A percentile compares a stretch with the other conserved stretches of the same genome.
Evolutionary conservation across 805 yeast genomes (phyloP).

Genomic region (Grigorovia yakushimaensis): DNA sequence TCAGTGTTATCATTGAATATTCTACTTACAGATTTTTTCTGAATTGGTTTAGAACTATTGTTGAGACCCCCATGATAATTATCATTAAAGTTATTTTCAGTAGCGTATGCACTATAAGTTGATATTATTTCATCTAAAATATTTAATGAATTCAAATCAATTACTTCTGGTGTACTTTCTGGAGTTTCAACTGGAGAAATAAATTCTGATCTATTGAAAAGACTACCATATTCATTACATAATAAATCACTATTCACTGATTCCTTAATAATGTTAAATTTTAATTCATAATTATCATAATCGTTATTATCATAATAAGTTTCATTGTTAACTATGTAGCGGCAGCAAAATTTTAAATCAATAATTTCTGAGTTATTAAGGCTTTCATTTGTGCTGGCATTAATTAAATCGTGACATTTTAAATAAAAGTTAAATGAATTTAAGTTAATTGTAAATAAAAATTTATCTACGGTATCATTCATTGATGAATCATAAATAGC

Average conservation of each 20-base stretch:
- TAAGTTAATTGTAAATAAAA: conserved; percentile 22
- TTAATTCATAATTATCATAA: conserved; percentile 24
- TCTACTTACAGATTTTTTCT: conserved; percentile 10
- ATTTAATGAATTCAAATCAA: neutral
- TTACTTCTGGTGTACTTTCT: neutral
- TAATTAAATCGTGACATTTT: conserved; percentile 15
- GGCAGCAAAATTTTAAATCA: conserved; percentile 21
- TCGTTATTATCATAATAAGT: conserved; percentile 30
- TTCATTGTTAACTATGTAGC: conserved; percentile 26
- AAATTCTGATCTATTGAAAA: neutral
- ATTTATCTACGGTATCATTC: conserved; percentile 21
- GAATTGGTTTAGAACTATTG: neutral
- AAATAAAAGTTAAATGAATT: conserved; percentile 20
- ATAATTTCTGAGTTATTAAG: neutral
- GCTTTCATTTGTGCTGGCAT: neutral
- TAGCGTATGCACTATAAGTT: neutral
- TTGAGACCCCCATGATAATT: too few relatives aligned
- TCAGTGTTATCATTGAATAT: conserved; percentile 26
- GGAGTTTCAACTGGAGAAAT: neutral
- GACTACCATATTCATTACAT: too few relatives aligned
- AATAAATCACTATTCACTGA: neutral
- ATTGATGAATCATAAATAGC: conserved; percentile 23
- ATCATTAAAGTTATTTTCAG: neutral
- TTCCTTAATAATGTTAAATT: neutral
- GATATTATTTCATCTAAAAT: neutral